phyloP scores from a whole-genome alignment of 2,329 filamentous ascomycete species.

The Cordyceps cicadae region DNA sequence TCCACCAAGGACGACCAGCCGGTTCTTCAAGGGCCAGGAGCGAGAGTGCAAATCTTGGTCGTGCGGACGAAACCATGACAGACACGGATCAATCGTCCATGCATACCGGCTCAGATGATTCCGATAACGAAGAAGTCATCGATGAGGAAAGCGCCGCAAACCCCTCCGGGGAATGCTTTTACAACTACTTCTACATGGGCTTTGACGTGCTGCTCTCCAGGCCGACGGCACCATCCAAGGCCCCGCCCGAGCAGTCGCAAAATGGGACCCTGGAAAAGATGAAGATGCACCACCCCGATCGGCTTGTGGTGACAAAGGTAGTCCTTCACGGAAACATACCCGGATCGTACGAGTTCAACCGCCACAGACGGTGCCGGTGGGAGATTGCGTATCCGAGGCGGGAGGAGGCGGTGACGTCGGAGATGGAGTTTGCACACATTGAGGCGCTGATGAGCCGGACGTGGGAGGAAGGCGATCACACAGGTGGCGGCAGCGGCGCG shows the following conservation, averaged over 20 bases:
- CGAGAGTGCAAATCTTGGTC: slow-evolving; percentile 33
- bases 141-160: slow-evolving; percentile 47
- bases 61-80: slow-evolving; percentile 46
- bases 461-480: slow-evolving; percentile 66
- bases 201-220: slow-evolving; percentile 90
- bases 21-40: slow-evolving; percentile 43
- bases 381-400: slow-evolving; percentile 54
- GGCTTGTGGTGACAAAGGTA: slow-evolving; percentile 81
- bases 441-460: slow-evolving; percentile 58
- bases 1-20: slow-evolving; percentile 58
- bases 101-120: slow-evolving; percentile 63
- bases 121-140: slow-evolving; percentile 47
- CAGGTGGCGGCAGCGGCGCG: slow-evolving; percentile 21
- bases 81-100: slow-evolving; percentile 71
- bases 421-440: slow-evolving; percentile 68
- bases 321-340: slow-evolving; percentile 91
- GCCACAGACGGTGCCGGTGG: slow-evolving; percentile 86
- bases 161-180: slow-evolving; percentile 72
- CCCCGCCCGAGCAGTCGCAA: slow-evolving; percentile 39
- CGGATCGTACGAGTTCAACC: slow-evolving; percentile 93
- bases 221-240: slow-evolving; percentile 55
- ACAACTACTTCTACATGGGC: slow-evolving; percentile 94
- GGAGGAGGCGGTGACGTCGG: slow-evolving; percentile 53
- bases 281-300: slow-evolving; percentile 43
- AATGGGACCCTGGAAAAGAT: slow-evolving; percentile 22